These are phyloP conservation scores for Thinopyrum elongatum DNA, from an alignment of 176 grass and related monocot species.

Conservation along the genomic window DNA sequence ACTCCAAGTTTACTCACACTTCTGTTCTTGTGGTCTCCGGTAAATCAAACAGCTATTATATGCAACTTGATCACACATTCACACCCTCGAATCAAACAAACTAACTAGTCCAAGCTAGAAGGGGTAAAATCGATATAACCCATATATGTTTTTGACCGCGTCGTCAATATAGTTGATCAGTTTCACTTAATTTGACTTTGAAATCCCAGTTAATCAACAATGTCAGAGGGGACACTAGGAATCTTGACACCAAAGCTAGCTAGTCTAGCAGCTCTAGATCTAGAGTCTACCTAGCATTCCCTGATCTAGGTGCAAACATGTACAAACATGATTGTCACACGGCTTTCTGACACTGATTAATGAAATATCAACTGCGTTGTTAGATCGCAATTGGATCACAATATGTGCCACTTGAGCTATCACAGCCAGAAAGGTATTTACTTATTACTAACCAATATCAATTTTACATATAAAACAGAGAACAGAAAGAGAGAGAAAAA, in stretches of 20 bases:
- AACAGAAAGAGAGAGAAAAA: no score
- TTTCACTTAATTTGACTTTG: background rate
- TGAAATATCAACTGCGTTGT: background rate
- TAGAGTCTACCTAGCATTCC: background rate
- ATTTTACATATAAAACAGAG: no score
- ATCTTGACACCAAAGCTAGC: conserved; percentile 18
- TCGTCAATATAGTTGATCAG: background rate
- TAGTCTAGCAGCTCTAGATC: background rate
- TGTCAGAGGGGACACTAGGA: conserved; percentile 19
- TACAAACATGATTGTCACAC: background rate
- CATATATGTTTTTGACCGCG: background rate
- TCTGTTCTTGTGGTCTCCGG: no score
- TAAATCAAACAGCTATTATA: background rate
- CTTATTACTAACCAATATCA: background rate
- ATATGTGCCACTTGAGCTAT: background rate
- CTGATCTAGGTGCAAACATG: background rate
- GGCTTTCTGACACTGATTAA: background rate
- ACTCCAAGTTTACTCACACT: no score
- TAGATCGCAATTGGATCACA: background rate
- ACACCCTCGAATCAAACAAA: background rate
- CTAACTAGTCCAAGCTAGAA: background rate
- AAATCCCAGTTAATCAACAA: conserved; percentile 7
- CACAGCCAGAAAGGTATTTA: background rate
- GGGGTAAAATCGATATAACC: background rate
- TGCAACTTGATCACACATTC: background rate